Evolutionary conservation across 148 eudicot species (phyloP), one percentile per base, ranked within the genome.

Genomic region (Amaranthus cruentus): DNA sequence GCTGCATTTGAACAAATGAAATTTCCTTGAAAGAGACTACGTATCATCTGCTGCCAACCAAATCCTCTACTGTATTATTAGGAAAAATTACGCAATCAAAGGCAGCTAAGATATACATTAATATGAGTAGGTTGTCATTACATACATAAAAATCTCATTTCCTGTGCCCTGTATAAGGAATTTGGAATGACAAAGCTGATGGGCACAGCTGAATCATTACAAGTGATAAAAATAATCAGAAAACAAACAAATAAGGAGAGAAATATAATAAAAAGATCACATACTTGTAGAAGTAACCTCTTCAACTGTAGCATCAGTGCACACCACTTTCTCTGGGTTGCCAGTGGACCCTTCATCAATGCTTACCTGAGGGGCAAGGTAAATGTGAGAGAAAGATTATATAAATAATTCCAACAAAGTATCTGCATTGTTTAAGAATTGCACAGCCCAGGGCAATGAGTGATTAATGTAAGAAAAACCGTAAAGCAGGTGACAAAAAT

Each of bases 221-320:
- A 11, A 28, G 14, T 0, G 12, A 64, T 5, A 64, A 62, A 62
- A 62, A 62, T 28, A 5, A 54, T 47, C 38, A 28, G 38, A 28
- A 38, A 52, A 54, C 44, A 28, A 12, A 14, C 65, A 47, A 50
- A 61, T 50, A 18, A 6, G 66, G 58, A 65, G 60, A 13, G 52
- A 54, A 58, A 65, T 58, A 69, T 62, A 62, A 60, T n/a, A 21
- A 28, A 55, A 70, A 62, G 15, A 68, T 51, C 51, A 78, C 88
- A 72, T 89, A 90, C 96, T 81, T 57, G 77, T 72, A 59, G 80
- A 77, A 72, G 66, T 55, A 63, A 48, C 65, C 71, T 74, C 76
- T 70, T 83, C 86, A 70, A 72, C 76, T 75, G 63, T 62, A 72
- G 82, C 53, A 71, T 64, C 80, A 60, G 43, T 47, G 55, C 58